Base-by-base conservation (phyloP, 352 stramenopile genomes). In the Ophiocytium majus region DNA sequence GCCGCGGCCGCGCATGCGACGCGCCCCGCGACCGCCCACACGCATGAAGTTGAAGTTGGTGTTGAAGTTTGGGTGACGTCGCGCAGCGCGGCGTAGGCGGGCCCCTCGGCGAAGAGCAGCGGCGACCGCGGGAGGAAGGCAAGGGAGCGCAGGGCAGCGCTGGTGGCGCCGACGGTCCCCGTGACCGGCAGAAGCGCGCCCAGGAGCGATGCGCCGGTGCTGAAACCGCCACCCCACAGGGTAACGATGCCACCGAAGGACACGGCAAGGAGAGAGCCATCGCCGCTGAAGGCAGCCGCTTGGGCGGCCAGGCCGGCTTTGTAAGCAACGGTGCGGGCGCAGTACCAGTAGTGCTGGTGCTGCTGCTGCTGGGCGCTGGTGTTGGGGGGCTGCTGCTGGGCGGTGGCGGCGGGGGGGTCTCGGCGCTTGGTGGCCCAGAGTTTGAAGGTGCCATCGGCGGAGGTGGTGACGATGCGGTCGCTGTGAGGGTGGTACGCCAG, bases 401-500 rank as follows among this genome's bases (percentile, higher is more conserved):
- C 28, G 34, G 64, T 76, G 64, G 31, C 17, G 31, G 17, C 5
- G 34, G 64, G 17, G 34, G 31, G 31, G 31, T 76, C 64, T 76
- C 64, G 31, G 31, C 31, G 64, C 64, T 76, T 5, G 10, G 49
- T 81, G 31, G 32, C 9, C 75, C 75, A 81, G 31, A 81, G 14
- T 17, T 81, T 81, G 36, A 81, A 81, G 32, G 31, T 81, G 5
- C 32, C 37, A 33, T 81, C 75, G 19, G 10, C 5, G 37, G 75
- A 81, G 31, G 75, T 81, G 75, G 75, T 81, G 9, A 81, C 75
- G 32, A 17, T 33, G 36, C 31, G 31, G 75, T 81, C 75, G n/a
- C 10, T 9, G 5, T 50, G n/a, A 43, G 75, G 75, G 75, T 81
- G 75, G 75, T 81, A 81, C 10, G 5, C 10, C 50, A 81, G 36